phyloP scores from a whole-genome alignment of 495 filamentous ascomycete species.

The Sordaria brevicollis region DNA sequence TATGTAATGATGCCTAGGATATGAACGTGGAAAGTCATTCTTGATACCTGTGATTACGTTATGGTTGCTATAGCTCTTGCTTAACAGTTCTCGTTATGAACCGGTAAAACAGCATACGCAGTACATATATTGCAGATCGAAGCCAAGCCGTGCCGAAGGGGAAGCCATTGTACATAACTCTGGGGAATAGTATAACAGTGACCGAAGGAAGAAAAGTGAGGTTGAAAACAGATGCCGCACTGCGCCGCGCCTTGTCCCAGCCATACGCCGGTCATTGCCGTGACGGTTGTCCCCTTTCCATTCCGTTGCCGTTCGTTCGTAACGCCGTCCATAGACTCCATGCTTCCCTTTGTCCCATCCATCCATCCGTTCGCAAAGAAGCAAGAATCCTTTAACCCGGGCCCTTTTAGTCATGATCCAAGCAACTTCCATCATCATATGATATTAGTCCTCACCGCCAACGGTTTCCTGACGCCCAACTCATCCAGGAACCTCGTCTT shows the following conservation, averaged over 20 bases:
- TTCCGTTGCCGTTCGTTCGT: neutral
- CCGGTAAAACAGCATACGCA: neutral
- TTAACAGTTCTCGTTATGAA: neutral
- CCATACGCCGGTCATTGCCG: neutral
- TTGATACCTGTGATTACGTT: neutral
- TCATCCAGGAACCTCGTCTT: conserved; percentile 40
- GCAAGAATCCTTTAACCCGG: too few relatives aligned
- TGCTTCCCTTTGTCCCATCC: neutral
- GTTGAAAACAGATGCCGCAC: neutral
- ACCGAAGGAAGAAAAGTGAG: neutral
- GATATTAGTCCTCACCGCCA: conserved; percentile 17
- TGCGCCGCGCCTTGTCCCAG: neutral
- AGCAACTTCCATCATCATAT: conserved; percentile 6
- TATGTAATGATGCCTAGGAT: too few relatives aligned
- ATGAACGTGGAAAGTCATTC: neutral
- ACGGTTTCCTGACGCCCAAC: conserved; percentile 12
- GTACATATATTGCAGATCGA: neutral
- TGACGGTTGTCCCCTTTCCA: neutral
- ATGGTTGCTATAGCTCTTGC: neutral
- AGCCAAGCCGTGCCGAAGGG: neutral
- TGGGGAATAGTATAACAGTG: neutral
- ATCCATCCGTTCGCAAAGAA: neutral
- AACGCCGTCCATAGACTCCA: neutral
- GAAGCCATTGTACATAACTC: neutral
- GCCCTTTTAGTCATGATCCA: neutral